A percentile compares a stretch with the other conserved stretches of the same genome.
Conservation (phyloP, 2,329 filamentous ascomycete species). For the Onygenales sp. region DNA sequence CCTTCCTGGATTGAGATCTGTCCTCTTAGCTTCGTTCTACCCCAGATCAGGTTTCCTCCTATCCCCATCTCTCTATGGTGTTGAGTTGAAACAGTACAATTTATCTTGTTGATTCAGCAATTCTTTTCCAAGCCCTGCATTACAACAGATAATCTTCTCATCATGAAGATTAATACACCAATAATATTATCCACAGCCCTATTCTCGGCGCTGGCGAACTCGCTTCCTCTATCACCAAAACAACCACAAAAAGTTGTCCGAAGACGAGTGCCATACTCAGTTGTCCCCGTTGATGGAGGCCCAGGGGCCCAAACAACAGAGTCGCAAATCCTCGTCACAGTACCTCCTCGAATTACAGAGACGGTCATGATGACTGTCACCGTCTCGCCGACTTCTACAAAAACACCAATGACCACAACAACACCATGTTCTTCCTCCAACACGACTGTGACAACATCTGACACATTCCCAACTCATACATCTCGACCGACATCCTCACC, state of each 20-base stretch:
- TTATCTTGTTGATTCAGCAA: neutral
- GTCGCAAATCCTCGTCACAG: constrained; percentile 8
- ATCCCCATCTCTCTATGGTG: neutral
- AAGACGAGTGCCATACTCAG: constrained; percentile 12
- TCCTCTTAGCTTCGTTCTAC: too few species aligned
- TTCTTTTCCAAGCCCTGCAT: neutral
- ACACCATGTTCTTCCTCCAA: neutral
- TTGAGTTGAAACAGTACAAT: neutral
- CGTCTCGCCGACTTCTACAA: neutral
- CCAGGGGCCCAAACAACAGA: constrained; percentile 4
- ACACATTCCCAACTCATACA: constrained; percentile 1
- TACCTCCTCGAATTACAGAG: constrained; percentile 8
- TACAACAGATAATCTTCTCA: neutral
- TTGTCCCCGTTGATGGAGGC: constrained; percentile 14
- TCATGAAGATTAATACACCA: neutral
- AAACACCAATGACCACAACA: neutral
- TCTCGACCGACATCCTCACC: neutral
- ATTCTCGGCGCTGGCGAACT: neutral
- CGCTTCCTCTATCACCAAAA: neutral
- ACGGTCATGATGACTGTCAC: constrained; percentile 9
- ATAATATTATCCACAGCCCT: constrained; percentile 14
- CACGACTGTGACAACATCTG: neutral
- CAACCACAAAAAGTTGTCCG: neutral
- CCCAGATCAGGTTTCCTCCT: too few species aligned
- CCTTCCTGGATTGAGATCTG: too few species aligned